phyloP scores from a whole-genome alignment of 208 protist genomes.

The Leishmania braziliensis region DNA sequence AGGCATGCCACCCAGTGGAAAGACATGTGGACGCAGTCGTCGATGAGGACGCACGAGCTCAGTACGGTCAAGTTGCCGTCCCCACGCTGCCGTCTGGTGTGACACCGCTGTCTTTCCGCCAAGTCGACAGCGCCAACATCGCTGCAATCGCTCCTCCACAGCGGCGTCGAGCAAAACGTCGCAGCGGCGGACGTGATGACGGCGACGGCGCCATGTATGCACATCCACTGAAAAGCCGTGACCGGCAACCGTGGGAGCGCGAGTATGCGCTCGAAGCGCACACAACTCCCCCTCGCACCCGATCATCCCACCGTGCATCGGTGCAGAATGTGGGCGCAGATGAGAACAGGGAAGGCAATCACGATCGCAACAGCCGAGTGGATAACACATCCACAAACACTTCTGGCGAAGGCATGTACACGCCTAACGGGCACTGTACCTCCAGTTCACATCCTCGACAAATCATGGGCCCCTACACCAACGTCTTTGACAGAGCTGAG shows the following conservation, averaged over 20 bases:
- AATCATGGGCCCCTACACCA: background rate
- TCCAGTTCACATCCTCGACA: background rate
- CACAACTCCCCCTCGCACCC: background rate
- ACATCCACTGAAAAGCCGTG: background rate
- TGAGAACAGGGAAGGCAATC: background rate
- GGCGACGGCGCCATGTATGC: background rate
- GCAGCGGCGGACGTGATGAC: background rate
- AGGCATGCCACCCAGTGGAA: background rate
- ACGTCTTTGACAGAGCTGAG: background rate
- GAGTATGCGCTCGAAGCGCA: background rate
- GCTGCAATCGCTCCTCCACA: background rate
- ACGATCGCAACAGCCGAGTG: background rate
- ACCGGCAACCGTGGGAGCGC: constrained; percentile 17
- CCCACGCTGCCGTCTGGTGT: background rate
- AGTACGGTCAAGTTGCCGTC: background rate
- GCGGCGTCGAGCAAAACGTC: background rate
- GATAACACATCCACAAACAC: background rate
- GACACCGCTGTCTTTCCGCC: background rate
- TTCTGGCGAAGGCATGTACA: background rate
- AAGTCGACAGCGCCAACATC: background rate
- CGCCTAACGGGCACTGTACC: background rate
- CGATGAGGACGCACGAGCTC: background rate
- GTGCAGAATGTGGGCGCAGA: background rate
- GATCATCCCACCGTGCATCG: background rate
- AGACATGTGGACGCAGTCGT: background rate